Percentiles rank a stretch among this genome's conserved stretches.
Evolutionary conservation across 768 basidiomycete species (phyloP).

Genomic region (Pulveroboletus ravenelii): DNA sequence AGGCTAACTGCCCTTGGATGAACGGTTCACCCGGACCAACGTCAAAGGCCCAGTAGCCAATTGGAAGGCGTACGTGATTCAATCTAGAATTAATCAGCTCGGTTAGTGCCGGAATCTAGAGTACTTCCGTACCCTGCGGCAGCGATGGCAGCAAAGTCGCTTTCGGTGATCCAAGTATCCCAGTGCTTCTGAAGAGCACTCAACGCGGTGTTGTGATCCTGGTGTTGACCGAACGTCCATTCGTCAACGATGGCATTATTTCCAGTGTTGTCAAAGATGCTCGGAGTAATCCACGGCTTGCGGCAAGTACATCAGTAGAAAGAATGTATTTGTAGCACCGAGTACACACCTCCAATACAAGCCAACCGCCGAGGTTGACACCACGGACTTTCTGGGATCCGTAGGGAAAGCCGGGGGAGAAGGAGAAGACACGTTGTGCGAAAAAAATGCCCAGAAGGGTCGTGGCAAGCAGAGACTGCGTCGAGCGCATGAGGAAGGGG

Average conservation of each 20-base stretch:
- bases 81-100: conserved; percentile 39
- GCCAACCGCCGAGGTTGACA: conserved; percentile 76
- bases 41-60: conserved; percentile 91
- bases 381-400: conserved; percentile 72
- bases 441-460: conserved; percentile 29
- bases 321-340: neutral
- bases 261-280: conserved; percentile 57
- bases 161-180: conserved; percentile 80
- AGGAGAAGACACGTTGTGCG: conserved; percentile 23
- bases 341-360: conserved; percentile 45
- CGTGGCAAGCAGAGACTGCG: conserved; percentile 10
- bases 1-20: conserved; percentile 71
- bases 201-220: conserved; percentile 46
- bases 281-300: conserved; percentile 78
- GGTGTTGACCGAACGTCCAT: conserved; percentile 69
- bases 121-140: conserved; percentile 55
- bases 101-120: neutral
- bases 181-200: conserved; percentile 61
- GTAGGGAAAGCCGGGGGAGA: conserved; percentile 63
- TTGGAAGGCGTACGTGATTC: conserved; percentile 79
- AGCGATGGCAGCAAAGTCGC: conserved; percentile 71
- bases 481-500: neutral
- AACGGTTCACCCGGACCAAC: conserved; percentile 74
- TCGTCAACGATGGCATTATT: conserved; percentile 63
- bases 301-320: conserved; percentile 37